Conservation (phyloP, 306 rosid species). For the Trichosanthes truncata region DNA sequence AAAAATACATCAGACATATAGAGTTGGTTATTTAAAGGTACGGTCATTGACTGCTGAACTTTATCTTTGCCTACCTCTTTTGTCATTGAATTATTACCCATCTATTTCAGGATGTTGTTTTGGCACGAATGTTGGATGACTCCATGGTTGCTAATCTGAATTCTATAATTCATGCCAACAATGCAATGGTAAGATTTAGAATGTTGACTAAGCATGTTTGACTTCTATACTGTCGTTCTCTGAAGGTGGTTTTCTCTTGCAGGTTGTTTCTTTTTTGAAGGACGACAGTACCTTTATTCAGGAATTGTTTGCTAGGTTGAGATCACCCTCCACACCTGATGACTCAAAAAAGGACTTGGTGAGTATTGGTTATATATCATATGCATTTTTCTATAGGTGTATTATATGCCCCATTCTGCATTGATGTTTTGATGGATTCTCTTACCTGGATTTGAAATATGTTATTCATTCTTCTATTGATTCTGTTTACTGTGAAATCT, state of each 20-base stretch:
- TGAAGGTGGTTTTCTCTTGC: conserved; percentile 15
- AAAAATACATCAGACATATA: conserved; percentile 92
- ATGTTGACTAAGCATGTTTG: conserved; percentile 1
- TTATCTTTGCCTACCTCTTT: not conserved
- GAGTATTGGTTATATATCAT: conserved; percentile 3
- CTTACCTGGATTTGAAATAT: not conserved
- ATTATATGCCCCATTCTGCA: not conserved
- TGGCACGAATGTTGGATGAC: conserved; percentile 78
- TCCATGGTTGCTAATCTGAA: conserved; percentile 61
- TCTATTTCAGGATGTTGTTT: conserved; percentile 74
- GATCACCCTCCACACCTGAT: conserved; percentile 47
- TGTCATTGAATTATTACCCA: conserved; percentile 17
- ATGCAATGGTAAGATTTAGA: conserved; percentile 57
- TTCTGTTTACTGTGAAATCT: not conserved
- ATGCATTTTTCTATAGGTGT: conserved; percentile 2
- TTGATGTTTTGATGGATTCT: not conserved
- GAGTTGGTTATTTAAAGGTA: conserved; percentile 92
- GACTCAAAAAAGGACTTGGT: conserved; percentile 85
- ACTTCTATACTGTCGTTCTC: not conserved
- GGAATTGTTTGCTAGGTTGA: conserved; percentile 81
- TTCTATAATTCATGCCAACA: conserved; percentile 78
- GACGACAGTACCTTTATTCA: conserved; percentile 83
- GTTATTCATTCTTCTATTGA: not conserved
- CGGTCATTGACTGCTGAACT: conserved; percentile 5
- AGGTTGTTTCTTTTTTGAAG: conserved; percentile 82